Conservation (phyloP, 805 yeast genomes). For the Kuraishia capsulata region DNA sequence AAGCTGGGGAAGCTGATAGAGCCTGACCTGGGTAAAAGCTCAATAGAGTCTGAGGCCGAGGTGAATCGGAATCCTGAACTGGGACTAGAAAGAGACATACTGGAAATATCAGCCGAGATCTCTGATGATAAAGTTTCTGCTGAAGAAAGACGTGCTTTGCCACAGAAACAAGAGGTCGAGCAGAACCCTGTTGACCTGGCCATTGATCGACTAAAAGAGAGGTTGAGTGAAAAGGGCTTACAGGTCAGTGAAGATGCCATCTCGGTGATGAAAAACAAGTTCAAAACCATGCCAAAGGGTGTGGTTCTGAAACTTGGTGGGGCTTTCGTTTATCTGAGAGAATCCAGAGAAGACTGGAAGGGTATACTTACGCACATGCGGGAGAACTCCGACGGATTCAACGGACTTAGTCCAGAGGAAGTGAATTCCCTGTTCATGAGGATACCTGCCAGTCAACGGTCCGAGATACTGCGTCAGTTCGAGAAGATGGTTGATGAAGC, state of each 20-base stretch:
- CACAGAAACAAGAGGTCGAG: not conserved
- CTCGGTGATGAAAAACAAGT: not conserved
- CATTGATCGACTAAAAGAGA: not conserved
- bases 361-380: constrained; percentile 9
- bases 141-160: not conserved
- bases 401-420: constrained; percentile 21
- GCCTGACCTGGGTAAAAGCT: constrained; percentile 8
- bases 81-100: not conserved
- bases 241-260: not conserved
- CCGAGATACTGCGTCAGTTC: constrained; percentile 22
- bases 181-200: not conserved
- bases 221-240: not conserved
- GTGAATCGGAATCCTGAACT: not conserved
- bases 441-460: constrained; percentile 31
- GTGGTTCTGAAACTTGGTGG: not conserved
- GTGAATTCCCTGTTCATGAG: constrained; percentile 24
- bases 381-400: constrained; percentile 25
- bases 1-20: not conserved
- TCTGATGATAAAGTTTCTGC: not conserved
- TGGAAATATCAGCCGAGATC: not conserved
- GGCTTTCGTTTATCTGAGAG: not conserved
- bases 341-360: not conserved
- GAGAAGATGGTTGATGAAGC: constrained; percentile 29
- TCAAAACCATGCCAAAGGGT: not conserved
- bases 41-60: not conserved